Conservation (phyloP, 345 rosid genomes). For the Combretum micranthum region DNA sequence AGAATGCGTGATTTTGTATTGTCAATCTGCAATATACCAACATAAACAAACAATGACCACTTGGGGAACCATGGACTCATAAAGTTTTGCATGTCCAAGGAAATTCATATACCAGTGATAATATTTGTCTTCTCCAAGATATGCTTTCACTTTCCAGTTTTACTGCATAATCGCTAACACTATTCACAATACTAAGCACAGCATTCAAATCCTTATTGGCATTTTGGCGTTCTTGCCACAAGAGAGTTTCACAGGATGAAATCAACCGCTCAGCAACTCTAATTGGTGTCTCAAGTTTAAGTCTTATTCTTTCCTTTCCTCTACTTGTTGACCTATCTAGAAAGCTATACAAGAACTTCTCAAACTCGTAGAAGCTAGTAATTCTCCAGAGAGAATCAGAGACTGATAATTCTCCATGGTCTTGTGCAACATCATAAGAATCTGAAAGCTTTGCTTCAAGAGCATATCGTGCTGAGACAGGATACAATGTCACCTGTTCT, state of each 20-base stretch:
- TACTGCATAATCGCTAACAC: slow-evolving; percentile 38
- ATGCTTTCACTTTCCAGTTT: slow-evolving; percentile 83
- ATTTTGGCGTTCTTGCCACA: slow-evolving; percentile 43
- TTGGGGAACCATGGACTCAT: not conserved
- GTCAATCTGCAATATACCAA: slow-evolving; percentile 54
- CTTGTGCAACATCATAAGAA: slow-evolving; percentile 38
- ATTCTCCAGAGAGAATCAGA: slow-evolving; percentile 44
- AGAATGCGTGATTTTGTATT: slow-evolving; percentile 53
- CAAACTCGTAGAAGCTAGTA: slow-evolving; percentile 54
- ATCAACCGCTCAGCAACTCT: slow-evolving; percentile 73
- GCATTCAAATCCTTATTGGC: slow-evolving; percentile 60
- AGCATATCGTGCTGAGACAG: slow-evolving; percentile 80
- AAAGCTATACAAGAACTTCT: slow-evolving; percentile 67
- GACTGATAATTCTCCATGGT: slow-evolving; percentile 23
- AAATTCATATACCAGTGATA: slow-evolving; percentile 49
- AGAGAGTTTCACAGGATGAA: slow-evolving; percentile 57
- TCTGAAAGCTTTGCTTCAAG: slow-evolving; percentile 67
- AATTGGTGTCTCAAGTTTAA: slow-evolving; percentile 89
- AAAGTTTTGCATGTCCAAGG: not conserved
- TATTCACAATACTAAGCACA: slow-evolving; percentile 43
- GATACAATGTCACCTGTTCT: slow-evolving; percentile 63
- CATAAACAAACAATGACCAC: not conserved
- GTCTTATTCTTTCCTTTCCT: slow-evolving; percentile 84
- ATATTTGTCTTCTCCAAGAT: slow-evolving; percentile 61
- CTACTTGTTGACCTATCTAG: slow-evolving; percentile 69